These are phyloP conservation scores for Phytophthora pinifolia DNA, from an alignment of 352 stramenopile species.

Conservation along the genomic window DNA sequence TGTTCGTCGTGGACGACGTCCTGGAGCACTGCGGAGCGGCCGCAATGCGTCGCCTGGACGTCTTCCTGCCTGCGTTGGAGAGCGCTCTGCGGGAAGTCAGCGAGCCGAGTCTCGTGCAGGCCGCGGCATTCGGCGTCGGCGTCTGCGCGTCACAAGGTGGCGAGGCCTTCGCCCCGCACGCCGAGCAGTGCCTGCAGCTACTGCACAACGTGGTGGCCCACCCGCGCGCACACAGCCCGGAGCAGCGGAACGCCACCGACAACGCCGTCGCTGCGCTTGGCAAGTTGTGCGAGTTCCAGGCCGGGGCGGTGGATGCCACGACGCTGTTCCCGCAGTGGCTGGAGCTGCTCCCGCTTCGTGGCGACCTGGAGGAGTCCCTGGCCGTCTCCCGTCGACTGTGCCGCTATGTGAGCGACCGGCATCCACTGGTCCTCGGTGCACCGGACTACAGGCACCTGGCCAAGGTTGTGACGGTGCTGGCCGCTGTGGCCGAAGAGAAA, in stretches of 20 bases:
- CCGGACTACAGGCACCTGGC: conserved; percentile 47
- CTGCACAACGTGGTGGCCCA: conserved; percentile 61
- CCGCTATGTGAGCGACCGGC: conserved; percentile 51
- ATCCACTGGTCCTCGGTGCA: conserved; percentile 60
- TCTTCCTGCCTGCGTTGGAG: conserved; percentile 68
- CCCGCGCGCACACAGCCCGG: conserved; percentile 42
- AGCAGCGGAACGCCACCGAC: conserved; percentile 74
- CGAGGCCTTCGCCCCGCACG: conserved; percentile 53
- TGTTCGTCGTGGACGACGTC: conserved; percentile 89
- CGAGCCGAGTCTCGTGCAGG: conserved; percentile 66
- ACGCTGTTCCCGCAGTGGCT: conserved; percentile 75
- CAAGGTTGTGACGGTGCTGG: conserved; percentile 61
- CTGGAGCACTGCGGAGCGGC: conserved; percentile 68
- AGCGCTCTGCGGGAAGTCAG: conserved; percentile 59
- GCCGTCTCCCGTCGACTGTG: conserved; percentile 69
- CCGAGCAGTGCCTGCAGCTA: conserved; percentile 48
- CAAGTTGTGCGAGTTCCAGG: conserved; percentile 71
- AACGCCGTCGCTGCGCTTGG: conserved; percentile 79
- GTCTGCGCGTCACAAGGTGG: conserved; percentile 61
- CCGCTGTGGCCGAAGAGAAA: conserved; percentile 45
- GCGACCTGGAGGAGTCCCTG: conserved; percentile 76
- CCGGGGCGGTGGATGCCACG: conserved; percentile 40
- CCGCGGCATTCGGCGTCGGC: conserved; percentile 73
- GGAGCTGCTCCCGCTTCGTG: conserved; percentile 64
- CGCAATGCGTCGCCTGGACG: conserved; percentile 52